Evolutionary conservation across 768 basidiomycete species (phyloP), one percentile per base, ranked within the genome.

Genomic region (Butyriboletus loyo): DNA sequence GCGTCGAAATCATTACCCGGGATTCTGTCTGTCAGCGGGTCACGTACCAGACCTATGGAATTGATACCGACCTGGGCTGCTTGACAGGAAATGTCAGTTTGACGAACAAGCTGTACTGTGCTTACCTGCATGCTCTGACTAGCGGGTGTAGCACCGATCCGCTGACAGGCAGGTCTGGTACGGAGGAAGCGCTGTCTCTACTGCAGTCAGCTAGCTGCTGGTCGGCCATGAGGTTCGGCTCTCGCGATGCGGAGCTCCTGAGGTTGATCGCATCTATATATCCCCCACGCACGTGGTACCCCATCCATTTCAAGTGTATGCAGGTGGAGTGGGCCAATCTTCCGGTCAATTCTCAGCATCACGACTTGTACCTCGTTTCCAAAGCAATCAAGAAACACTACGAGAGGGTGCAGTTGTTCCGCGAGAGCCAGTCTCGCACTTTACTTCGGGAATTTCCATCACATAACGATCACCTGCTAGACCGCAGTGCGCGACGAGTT

Each of bases 81-180:
- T 56, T 75, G 19, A 49, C 43, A 13, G 65, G 67, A 3, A 65
- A 66, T 10, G 56, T 44, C 6, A 66, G 54, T 21, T 41, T 73
- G 36, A 56, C 52, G 2, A 66, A 64, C 52, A 61, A 60, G 40
- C 62, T 79, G 8, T 77, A 68, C 49, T 67, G 66, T 44, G 65
- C 71, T 3, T 76, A 77, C 48, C 64, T 82, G 17, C 80, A 82
- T 41, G 74, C 76, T 19, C 52, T 78, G 2, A 79, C 72, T 1
- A 73, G 73, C 19, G 69, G 73, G 42, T 70, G 70, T 42, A 58
- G 74, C 14, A 64, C 69, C 14, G 79, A 81, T 60, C 76, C 77
- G 5, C 63, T 81, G 17, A 77, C 73, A 1, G 57, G 58, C n/a
- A 72, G 72, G 9, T 75, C 73, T 0, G 80, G 80, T 38, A 38